phyloP scores from a whole-genome alignment of 2,329 filamentous ascomycete species.

The Colletotrichum sp. region DNA sequence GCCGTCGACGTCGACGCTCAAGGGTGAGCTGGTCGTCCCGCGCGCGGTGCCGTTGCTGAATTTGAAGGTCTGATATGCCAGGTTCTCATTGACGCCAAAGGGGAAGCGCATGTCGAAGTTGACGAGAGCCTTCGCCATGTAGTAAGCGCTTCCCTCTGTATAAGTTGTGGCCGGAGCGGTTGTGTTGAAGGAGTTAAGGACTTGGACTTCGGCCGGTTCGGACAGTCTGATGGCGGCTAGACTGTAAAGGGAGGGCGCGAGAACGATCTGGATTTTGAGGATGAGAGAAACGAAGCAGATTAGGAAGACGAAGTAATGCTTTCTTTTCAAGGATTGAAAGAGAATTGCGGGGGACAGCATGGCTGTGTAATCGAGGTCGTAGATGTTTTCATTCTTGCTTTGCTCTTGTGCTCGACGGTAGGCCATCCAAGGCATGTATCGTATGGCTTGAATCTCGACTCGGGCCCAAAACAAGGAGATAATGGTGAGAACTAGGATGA shows the following conservation, averaged over 20 bases:
- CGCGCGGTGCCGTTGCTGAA: background rate
- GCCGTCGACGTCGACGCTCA: background rate
- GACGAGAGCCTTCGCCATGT: background rate
- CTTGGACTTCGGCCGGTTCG: background rate
- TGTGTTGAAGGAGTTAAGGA: background rate
- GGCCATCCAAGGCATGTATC: background rate
- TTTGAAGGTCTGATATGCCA: background rate
- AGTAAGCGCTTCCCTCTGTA: background rate
- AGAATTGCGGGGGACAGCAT: background rate
- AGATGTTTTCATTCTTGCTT: fast-evolving
- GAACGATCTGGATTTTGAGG: background rate
- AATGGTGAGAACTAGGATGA: background rate
- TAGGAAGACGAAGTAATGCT: background rate
- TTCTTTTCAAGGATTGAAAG: background rate
- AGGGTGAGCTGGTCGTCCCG: background rate
- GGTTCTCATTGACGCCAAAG: background rate
- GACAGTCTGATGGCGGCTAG: background rate
- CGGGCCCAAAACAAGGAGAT: background rate
- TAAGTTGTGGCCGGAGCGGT: background rate
- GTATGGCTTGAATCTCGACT: background rate
- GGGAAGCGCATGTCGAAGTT: background rate
- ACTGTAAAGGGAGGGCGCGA: background rate
- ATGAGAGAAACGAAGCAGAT: background rate
- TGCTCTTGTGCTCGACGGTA: background rate
- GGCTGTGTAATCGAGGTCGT: background rate